These are phyloP conservation scores for Volvariella volvacea DNA, from an alignment of 1,284 basidiomycete species.

Conservation along the genomic window DNA sequence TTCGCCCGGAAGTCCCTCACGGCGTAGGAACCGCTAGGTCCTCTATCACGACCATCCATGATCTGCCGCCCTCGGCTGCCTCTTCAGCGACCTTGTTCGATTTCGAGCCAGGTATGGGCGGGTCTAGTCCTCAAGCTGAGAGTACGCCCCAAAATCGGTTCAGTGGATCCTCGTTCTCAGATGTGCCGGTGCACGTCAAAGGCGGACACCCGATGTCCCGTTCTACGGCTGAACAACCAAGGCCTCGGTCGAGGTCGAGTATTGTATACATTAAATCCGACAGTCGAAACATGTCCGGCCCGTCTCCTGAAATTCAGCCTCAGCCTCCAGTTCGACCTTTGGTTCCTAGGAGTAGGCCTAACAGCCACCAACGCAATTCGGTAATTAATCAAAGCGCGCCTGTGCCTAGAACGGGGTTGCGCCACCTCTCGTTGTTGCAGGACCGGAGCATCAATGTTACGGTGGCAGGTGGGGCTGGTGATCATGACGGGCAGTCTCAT, in stretches of 20 bases:
- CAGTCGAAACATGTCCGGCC: conserved; percentile 22
- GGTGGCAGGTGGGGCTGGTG: conserved; percentile 12
- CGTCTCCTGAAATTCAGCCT: conserved; percentile 20
- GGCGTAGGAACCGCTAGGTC: conserved; percentile 41
- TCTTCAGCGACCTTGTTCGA: conserved; percentile 59
- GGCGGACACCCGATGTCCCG: conserved; percentile 24
- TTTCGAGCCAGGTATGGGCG: conserved; percentile 29
- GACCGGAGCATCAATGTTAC: conserved; percentile 41
- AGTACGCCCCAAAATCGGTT: conserved; percentile 59
- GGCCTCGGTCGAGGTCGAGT: conserved; percentile 42
- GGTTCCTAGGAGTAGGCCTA: conserved; percentile 41
- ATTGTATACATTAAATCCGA: conserved; percentile 60
- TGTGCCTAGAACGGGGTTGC: conserved; percentile 41
- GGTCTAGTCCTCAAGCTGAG: conserved; percentile 44
- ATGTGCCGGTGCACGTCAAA: conserved; percentile 28
- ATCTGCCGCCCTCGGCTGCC: conserved; percentile 39
- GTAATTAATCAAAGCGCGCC: conserved; percentile 26
- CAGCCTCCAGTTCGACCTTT: conserved; percentile 33
- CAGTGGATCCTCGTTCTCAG: conserved; percentile 20
- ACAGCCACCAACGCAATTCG: conserved; percentile 38
- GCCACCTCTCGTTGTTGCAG: conserved; percentile 57
- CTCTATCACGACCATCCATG: conserved; percentile 37
- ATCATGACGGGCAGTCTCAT: no score
- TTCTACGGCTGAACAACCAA: conserved; percentile 18
- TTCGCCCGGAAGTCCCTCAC: conserved; percentile 42